phyloP scores from a whole-genome alignment of 192 early-diverging fungal species.

The Umbelopsis sp. region DNA sequence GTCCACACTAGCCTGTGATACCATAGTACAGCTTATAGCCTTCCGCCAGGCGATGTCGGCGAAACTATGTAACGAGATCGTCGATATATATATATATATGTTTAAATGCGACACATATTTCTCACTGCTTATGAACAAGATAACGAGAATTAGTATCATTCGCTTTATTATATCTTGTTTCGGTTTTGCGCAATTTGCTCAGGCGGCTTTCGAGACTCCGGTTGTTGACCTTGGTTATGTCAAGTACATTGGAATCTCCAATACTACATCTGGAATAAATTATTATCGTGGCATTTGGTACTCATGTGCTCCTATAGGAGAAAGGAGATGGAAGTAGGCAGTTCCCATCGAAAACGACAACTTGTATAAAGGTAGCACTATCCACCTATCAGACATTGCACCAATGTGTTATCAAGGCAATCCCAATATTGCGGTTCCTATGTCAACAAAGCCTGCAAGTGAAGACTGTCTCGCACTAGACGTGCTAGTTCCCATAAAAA shows the following conservation, averaged over 20 bases:
- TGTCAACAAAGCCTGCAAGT: slow-evolving; percentile 11
- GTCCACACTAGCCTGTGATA: no score
- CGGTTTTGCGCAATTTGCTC: neutral
- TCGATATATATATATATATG: no score
- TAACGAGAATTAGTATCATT: neutral
- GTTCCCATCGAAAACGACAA: neutral
- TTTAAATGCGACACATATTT: neutral
- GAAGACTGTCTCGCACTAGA: slow-evolving; percentile 61
- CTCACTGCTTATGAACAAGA: neutral
- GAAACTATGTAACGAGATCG: no score
- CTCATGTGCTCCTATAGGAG: slow-evolving; percentile 39
- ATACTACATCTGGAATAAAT: neutral
- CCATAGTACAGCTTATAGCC: no score
- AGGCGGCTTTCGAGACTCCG: neutral
- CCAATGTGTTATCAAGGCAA: neutral
- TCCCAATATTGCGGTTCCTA: neutral
- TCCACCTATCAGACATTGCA: slow-evolving; percentile 21
- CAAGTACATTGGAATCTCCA: neutral
- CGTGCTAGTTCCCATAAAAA: slow-evolving; percentile 44
- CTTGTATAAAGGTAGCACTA: neutral
- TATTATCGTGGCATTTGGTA: slow-evolving; percentile 48
- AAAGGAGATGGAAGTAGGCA: slow-evolving; percentile 44
- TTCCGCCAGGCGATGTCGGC: no score
- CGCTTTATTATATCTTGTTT: neutral
- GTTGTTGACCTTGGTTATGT: neutral